Evolutionary conservation across 2,329 filamentous ascomycete genomes (phyloP).

Genomic region (Microcyclosporella mali): DNA sequence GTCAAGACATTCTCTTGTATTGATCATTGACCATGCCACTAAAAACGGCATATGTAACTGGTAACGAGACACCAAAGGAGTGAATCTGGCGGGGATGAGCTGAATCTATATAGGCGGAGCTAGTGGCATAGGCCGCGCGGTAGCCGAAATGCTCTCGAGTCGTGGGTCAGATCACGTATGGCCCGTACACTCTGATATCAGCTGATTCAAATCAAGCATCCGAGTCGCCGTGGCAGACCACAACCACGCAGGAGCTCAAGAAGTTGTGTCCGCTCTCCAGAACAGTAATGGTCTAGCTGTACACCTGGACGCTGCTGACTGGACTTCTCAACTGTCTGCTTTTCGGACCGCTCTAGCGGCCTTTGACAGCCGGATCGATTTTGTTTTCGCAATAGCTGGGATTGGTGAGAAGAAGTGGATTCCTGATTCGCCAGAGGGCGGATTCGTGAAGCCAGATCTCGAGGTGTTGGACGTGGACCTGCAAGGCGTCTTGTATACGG

Average conservation of each 20-base stretch:
- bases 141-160: conserved; percentile 27
- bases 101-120: conserved; percentile 16
- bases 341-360: conserved; percentile 33
- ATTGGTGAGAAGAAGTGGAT: conserved; percentile 38
- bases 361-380: conserved; percentile 34
- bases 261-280: conserved; percentile 23
- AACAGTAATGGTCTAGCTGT: conserved; percentile 16
- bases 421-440: conserved; percentile 19
- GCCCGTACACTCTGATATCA: background rate
- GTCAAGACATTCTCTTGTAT: background rate
- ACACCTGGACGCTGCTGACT: conserved; percentile 31
- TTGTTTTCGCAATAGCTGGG: conserved; percentile 35
- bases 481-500: conserved; percentile 39
- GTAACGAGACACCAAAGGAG: background rate
- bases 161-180: conserved; percentile 13
- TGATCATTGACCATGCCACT: background rate
- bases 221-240: conserved; percentile 46
- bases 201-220: conserved; percentile 32
- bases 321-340: conserved; percentile 34
- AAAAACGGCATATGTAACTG: conserved; percentile 6
- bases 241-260: conserved; percentile 25
- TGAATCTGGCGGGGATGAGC: too few species aligned
- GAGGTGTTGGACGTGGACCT: conserved; percentile 37
- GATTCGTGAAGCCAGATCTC: conserved; percentile 37
- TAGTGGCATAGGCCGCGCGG: conserved; percentile 33